phyloP scores from a whole-genome alignment of 2,329 filamentous ascomycete species.

The Arthrobotrys sinensis region DNA sequence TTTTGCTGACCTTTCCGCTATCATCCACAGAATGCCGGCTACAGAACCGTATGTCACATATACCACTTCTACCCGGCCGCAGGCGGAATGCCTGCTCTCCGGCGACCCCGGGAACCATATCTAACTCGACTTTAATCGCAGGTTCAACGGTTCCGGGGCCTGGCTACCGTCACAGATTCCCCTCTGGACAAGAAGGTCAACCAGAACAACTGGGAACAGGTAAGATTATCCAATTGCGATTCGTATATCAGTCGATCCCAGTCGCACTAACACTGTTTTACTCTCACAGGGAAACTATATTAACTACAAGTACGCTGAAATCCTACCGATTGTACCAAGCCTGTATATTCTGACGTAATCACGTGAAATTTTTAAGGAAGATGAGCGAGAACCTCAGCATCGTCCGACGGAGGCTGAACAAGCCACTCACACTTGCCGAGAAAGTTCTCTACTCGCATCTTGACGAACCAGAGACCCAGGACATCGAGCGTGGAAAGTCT shows the following conservation, averaged over 20 bases:
- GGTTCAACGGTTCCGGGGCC: conserved; percentile 64
- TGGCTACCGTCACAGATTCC: conserved; percentile 89
- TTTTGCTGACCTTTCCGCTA: conserved; percentile 41
- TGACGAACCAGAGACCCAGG: conserved; percentile 95
- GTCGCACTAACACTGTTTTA: conserved; percentile 63
- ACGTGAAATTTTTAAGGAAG: conserved; percentile 75
- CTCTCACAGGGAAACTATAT: conserved; percentile 82
- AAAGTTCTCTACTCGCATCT: conserved; percentile 99
- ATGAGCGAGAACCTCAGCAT: conserved; percentile 97
- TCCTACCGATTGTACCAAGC: neutral
- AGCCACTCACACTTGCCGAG: conserved; percentile 94
- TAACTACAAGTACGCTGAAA: conserved; percentile 80
- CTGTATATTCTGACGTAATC: conserved; percentile 53
- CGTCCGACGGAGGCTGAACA: conserved; percentile 89
- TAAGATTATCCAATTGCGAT: conserved; percentile 64
- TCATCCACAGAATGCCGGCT: conserved; percentile 61
- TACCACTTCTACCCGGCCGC: neutral
- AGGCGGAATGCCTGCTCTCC: conserved; percentile 1
- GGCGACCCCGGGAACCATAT: conserved; percentile 22
- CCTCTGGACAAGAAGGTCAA: conserved; percentile 95
- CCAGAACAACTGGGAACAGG: conserved; percentile 96
- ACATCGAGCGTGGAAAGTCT: conserved; percentile 94
- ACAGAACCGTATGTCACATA: conserved; percentile 62
- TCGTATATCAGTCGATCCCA: neutral
- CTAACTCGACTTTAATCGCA: conserved; percentile 44